These are phyloP conservation scores for Lichtheimia corymbifera DNA, from an alignment of 371 early-diverging fungal species.

Conservation along the genomic window DNA sequence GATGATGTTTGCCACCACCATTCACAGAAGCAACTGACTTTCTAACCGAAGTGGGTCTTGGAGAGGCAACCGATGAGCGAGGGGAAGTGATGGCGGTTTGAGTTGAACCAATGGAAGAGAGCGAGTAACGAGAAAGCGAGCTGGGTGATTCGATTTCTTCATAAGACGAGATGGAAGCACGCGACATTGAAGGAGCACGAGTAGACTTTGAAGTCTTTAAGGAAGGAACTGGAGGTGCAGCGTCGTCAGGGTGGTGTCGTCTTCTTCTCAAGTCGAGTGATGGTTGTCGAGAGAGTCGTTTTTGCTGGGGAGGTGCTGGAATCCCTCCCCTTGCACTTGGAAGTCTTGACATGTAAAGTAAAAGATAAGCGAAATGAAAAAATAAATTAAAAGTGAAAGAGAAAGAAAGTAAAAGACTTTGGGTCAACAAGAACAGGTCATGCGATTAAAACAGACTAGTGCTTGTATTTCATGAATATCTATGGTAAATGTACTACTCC, in stretches of 20 bases:
- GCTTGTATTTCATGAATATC: not conserved
- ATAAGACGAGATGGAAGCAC: constrained; percentile 29
- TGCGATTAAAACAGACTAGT: constrained; percentile 2
- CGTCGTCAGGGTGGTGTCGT: constrained; percentile 19
- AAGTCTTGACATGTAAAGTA: constrained; percentile 23
- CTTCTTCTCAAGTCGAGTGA: constrained; percentile 22
- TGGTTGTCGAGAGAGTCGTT: constrained; percentile 21
- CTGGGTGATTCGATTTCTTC: constrained; percentile 31
- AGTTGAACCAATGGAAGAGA: constrained; percentile 22
- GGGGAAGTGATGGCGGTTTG: constrained; percentile 28
- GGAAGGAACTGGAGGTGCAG: constrained; percentile 24
- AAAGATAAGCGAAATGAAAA: not conserved
- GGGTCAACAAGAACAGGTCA: not conserved
- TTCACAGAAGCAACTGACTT: constrained; percentile 2
- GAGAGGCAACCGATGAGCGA: constrained; percentile 25
- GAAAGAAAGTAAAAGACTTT: constrained; percentile 8
- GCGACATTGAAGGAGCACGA: constrained; percentile 20
- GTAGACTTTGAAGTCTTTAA: constrained; percentile 23
- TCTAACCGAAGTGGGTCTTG: constrained; percentile 14
- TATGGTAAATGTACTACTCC: no score
- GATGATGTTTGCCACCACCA: constrained; percentile 10
- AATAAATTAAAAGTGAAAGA: constrained; percentile 22
- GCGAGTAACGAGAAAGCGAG: constrained; percentile 24
- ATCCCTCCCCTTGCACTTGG: constrained; percentile 26
- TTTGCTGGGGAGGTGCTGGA: constrained; percentile 17